Evolutionary conservation across 2,329 filamentous ascomycete genomes (phyloP), one percentile per base, ranked within the genome.

Genomic region (Plenodomus biglobosus): DNA sequence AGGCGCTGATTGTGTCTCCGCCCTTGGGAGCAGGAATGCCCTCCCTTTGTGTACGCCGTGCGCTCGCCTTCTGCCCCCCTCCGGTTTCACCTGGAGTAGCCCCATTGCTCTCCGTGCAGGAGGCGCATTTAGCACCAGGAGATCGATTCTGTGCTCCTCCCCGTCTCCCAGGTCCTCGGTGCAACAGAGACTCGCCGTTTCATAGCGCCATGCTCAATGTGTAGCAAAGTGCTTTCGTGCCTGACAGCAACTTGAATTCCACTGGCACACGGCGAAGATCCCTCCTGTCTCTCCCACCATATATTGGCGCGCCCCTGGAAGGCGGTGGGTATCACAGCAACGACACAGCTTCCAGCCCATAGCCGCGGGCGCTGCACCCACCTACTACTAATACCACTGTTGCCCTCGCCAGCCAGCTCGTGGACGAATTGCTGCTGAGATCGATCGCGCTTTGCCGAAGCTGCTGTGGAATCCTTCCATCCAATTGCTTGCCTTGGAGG

Each of bases 281-380:
- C 42, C 58, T 59, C 58, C 53, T 65, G 60, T 70, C 58, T 65
- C 64, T 65, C 56, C 57, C 61, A 70, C 57, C 61, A 70, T 71
- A 72, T 72, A 72, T 69, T 70, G 66, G 61, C 65, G 55, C 63
- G 62, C 65, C 68, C 68, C 69, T 69, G 65, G 66, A 59, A 51
- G 48, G 49, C 44, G 44, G 59, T 61, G 53, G 61, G 67, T 70
- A 65, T 66, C 62, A 71, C 69, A 64, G 61, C 64, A 69, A 71
- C 66, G 62, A 69, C 64, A 62, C 61, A 62, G 64, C 62, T 56
- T 64, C 62, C 63, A 62, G 63, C 60, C 66, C 63, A 62, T 50
- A 52, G 56, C 55, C 58, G 58, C 62, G 64, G 65, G 57, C 59
- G 59, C 59, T 65, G 62, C 60, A 56, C 59, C 65, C n/a, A n/a